Evolutionary conservation across 108 stramenopile species (phyloP), one percentile per base, ranked within the genome.

Genomic region (Fistulifera solaris): DNA sequence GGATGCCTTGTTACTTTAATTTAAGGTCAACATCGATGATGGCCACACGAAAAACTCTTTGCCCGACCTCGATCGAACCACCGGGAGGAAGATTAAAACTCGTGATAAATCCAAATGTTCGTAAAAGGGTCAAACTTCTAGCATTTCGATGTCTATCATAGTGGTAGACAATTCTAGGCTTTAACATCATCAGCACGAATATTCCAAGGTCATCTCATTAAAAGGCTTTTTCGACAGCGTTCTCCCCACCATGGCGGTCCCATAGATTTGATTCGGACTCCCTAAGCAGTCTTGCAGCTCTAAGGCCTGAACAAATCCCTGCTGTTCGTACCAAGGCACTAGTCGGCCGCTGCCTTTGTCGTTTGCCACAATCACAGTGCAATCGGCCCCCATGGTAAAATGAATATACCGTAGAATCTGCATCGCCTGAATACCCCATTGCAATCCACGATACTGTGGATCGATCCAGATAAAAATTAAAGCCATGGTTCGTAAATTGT

Each of bases 391-490:
- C 54, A 74, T 72, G 13, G 76, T 72, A 0, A 64, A 54, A 48
- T 86, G 88, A 46, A 90, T 75, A 38, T 73, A 70, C 0, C 80
- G 66, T 24, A 90, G 83, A 13, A 83, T 81, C 44, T 85, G 69
- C 21, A 90, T 54, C 23, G 88, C 88, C 65, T 83, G 61, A 18
- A 56, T 42, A 14, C 88, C 88, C 13, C 85, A 54, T 15, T 65
- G 47, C 23, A 58, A 52, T 12, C 47, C 54, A 43, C 88, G 68
- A 58, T 80, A 82, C 1, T 68, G 57, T 5, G 77, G 77, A 59
- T 90, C 84, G 0, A 85, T 82, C 48, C 75, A 83, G 82, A 90
- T 86, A 73, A 81, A 90, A 24, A 90, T 80, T 10, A 90, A 81
- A 18, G 88, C 88, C 31, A 35, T 35, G 31, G 31, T 35, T 35